These are phyloP conservation scores for Verticillium dahliae DNA, from an alignment of 2,329 filamentous ascomycete species.

Conservation along the genomic window DNA sequence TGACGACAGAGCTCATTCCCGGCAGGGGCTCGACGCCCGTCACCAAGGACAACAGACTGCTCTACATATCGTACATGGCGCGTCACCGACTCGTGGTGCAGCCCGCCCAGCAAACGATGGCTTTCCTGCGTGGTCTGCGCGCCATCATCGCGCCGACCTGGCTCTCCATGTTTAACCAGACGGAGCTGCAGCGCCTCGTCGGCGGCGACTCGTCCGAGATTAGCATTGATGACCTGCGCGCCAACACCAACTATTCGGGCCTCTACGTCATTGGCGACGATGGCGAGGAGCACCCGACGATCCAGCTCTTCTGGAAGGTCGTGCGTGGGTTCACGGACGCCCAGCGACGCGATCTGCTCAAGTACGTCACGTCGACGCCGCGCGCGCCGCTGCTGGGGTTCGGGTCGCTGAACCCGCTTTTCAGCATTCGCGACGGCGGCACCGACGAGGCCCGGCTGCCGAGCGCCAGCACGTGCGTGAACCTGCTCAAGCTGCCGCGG, in stretches of 20 bases:
- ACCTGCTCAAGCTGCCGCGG: slow-evolving; percentile 83
- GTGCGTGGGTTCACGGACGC: slow-evolving; percentile 69
- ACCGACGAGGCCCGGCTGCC: slow-evolving; percentile 72
- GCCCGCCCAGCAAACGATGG: slow-evolving; percentile 71
- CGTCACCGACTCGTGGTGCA: slow-evolving; percentile 80
- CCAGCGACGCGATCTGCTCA: slow-evolving; percentile 79
- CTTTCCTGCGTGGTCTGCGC: slow-evolving; percentile 80
- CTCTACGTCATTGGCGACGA: slow-evolving; percentile 89
- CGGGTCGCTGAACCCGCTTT: slow-evolving; percentile 73
- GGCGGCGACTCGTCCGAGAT: slow-evolving; percentile 83
- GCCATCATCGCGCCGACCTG: slow-evolving; percentile 86
- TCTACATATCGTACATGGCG: slow-evolving; percentile 92
- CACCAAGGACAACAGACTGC: slow-evolving; percentile 83
- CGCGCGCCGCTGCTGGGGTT: slow-evolving; percentile 87
- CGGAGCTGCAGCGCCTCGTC: slow-evolving; percentile 86
- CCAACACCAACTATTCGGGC: slow-evolving; percentile 81
- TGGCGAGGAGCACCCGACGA: slow-evolving; percentile 73
- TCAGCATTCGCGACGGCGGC: slow-evolving; percentile 82
- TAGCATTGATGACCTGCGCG: slow-evolving; percentile 76
- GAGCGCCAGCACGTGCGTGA: slow-evolving; percentile 94
- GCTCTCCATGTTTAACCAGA: slow-evolving; percentile 98
- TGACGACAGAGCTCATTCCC: slow-evolving; percentile 69
- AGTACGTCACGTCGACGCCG: slow-evolving; percentile 93
- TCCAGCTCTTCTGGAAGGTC: slow-evolving; percentile 87
- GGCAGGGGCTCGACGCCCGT: slow-evolving; percentile 72